Evolutionary conservation across 2,329 filamentous ascomycete species (phyloP).

Genomic region (Septoria petroselini): DNA sequence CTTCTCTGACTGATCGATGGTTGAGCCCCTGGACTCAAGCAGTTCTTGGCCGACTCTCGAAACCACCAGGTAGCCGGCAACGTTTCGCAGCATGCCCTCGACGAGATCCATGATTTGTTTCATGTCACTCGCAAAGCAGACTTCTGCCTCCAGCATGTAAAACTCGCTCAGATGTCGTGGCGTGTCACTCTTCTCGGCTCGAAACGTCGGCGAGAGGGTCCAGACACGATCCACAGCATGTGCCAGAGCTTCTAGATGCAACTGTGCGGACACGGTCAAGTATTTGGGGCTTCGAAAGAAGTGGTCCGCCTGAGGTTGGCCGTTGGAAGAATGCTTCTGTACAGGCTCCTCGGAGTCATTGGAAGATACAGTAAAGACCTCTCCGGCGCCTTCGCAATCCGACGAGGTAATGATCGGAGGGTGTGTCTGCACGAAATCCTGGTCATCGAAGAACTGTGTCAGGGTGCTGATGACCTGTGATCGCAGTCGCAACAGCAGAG

Average conservation of each 20-base stretch:
- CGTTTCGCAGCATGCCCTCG: conserved; percentile 68
- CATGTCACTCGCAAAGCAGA: conserved; percentile 72
- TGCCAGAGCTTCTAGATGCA: conserved; percentile 88
- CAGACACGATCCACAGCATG: conserved; percentile 88
- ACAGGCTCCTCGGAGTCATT: conserved; percentile 32
- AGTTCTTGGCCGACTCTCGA: conserved; percentile 57
- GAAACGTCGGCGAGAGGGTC: conserved; percentile 89
- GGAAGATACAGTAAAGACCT: conserved; percentile 71
- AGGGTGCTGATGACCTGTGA: conserved; percentile 74
- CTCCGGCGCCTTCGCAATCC: conserved; percentile 93
- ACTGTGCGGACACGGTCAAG: conserved; percentile 88
- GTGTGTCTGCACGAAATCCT: conserved; percentile 77
- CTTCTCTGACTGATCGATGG: conserved; percentile 37
- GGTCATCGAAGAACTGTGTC: conserved; percentile 69
- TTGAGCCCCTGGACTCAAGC: conserved; percentile 33
- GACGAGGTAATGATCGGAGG: conserved; percentile 94
- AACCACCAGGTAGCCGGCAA: conserved; percentile 51
- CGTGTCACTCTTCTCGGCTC: conserved; percentile 90
- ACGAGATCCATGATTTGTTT: conserved; percentile 72
- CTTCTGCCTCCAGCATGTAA: conserved; percentile 95
- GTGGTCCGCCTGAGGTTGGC: conserved; percentile 38
- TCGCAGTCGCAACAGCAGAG: conserved; percentile 74
- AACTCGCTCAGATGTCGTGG: conserved; percentile 94
- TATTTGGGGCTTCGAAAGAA: conserved; percentile 92
- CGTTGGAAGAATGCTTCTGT: conserved; percentile 43